These are phyloP conservation scores for Hypoxylon sp. DNA, from an alignment of 2,329 filamentous ascomycete genomes.

Conservation along the genomic window DNA sequence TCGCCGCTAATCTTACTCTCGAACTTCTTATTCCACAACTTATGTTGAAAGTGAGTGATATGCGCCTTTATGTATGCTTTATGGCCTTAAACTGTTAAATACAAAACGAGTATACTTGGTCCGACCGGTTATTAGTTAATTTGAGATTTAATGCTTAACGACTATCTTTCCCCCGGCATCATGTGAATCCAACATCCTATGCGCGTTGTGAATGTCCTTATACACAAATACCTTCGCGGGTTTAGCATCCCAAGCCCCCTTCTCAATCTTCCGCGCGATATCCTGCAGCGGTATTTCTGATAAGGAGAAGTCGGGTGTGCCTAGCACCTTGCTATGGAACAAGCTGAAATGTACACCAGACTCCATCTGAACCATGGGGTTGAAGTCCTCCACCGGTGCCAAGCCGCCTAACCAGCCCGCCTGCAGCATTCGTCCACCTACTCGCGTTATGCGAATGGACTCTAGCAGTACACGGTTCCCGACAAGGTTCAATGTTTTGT, in stretches of 20 bases:
- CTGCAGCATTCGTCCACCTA: conserved; percentile 57
- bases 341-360: conserved; percentile 63
- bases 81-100: too few species aligned
- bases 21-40: too few species aligned
- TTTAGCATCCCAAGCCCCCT: conserved; percentile 54
- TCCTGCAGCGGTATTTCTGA: conserved; percentile 57
- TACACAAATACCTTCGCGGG: conserved; percentile 55
- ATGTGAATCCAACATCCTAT: conserved; percentile 54
- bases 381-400: conserved; percentile 58
- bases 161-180: conserved; percentile 56
- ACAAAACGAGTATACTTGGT: too few species aligned
- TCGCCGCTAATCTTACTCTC: too few species aligned
- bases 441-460: conserved; percentile 55
- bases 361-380: conserved; percentile 62
- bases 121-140: neutral
- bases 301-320: conserved; percentile 56
- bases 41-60: too few species aligned
- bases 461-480: conserved; percentile 59
- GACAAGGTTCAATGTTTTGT: conserved; percentile 58
- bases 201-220: conserved; percentile 54
- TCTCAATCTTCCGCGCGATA: conserved; percentile 57
- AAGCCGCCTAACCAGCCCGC: conserved; percentile 60
- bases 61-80: too few species aligned
- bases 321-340: conserved; percentile 59
- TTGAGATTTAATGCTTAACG: conserved; percentile 39